Conservation (phyloP, 2,329 filamentous ascomycete species). For the Fusarium veterinarium region DNA sequence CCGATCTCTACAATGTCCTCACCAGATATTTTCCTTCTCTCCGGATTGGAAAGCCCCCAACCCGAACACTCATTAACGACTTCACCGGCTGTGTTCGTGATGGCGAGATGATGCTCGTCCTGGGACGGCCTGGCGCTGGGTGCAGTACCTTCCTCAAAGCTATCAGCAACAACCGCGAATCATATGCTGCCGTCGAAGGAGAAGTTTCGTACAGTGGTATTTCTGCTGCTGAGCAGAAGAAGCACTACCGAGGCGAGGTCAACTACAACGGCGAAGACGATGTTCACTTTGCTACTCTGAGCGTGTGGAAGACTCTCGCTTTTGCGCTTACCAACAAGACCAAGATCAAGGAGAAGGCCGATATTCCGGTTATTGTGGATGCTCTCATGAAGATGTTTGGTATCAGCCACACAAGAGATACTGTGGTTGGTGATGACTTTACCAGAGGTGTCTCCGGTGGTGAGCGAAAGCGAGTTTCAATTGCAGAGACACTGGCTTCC, state of each 20-base stretch:
- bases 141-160: slow-evolving; percentile 83
- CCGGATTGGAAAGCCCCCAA: slow-evolving; percentile 37
- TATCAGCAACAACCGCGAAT: slow-evolving; percentile 75
- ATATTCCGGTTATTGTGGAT: slow-evolving; percentile 76
- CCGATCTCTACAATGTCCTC: slow-evolving; percentile 77
- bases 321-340: slow-evolving; percentile 83
- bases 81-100: slow-evolving; percentile 51
- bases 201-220: slow-evolving; percentile 80
- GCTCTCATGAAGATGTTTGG: slow-evolving; percentile 82
- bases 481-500: slow-evolving; percentile 80
- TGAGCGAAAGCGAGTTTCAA: slow-evolving; percentile 82
- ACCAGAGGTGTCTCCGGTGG: slow-evolving; percentile 82
- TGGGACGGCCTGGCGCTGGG: slow-evolving; percentile 79
- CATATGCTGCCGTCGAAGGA: slow-evolving; percentile 74
- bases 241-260: slow-evolving; percentile 79
- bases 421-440: slow-evolving; percentile 78
- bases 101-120: slow-evolving; percentile 55
- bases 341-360: slow-evolving; percentile 70
- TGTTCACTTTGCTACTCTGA: slow-evolving; percentile 77
- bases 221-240: slow-evolving; percentile 72
- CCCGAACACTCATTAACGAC: slow-evolving; percentile 46
- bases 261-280: slow-evolving; percentile 85
- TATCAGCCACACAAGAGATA: slow-evolving; percentile 79
- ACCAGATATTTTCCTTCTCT: slow-evolving; percentile 52
- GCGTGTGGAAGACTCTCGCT: slow-evolving; percentile 80